Evolutionary conservation across 305 asterid species (phyloP).

Genomic region (Fraxinus sp.): DNA sequence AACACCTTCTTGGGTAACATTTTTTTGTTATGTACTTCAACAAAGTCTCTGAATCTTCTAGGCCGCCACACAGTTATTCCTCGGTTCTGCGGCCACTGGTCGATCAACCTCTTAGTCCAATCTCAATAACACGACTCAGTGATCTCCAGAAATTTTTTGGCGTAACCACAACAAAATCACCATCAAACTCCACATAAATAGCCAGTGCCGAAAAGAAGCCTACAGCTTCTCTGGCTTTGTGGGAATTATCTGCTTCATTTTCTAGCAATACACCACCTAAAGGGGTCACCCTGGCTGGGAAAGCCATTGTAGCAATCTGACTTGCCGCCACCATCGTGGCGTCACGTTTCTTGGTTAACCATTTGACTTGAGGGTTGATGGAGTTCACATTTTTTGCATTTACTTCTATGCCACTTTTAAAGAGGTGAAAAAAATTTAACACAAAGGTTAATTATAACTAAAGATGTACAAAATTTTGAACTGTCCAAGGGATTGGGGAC

Average conservation of each 20-base stretch:
- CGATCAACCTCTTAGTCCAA: slow-evolving; percentile 29
- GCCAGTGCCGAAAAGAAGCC: slow-evolving; percentile 43
- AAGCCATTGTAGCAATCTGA: slow-evolving; percentile 64
- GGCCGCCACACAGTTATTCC: slow-evolving; percentile 26
- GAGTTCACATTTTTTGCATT: not conserved
- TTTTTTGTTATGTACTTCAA: not conserved
- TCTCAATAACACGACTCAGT: slow-evolving; percentile 29
- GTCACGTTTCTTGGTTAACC: slow-evolving; percentile 47
- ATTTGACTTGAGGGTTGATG: not conserved
- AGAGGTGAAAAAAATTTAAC: not conserved
- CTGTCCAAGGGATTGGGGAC: not conserved
- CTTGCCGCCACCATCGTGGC: slow-evolving; percentile 55
- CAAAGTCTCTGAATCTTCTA: not conserved
- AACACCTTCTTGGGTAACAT: slow-evolving; percentile 16
- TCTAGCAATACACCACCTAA: slow-evolving; percentile 56
- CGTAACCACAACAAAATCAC: slow-evolving; percentile 41
- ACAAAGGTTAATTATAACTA: not conserved
- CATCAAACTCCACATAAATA: slow-evolving; percentile 54
- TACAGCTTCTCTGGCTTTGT: slow-evolving; percentile 46
- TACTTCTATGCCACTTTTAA: not conserved
- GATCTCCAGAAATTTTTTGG: slow-evolving; percentile 28
- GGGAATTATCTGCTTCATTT: slow-evolving; percentile 5
- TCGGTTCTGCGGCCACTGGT: slow-evolving; percentile 33
- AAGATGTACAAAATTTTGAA: not conserved
- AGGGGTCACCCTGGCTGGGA: slow-evolving; percentile 50